Evolutionary conservation across 2,329 filamentous ascomycete genomes (phyloP).

Genomic region (Plenodomus biglobosus): DNA sequence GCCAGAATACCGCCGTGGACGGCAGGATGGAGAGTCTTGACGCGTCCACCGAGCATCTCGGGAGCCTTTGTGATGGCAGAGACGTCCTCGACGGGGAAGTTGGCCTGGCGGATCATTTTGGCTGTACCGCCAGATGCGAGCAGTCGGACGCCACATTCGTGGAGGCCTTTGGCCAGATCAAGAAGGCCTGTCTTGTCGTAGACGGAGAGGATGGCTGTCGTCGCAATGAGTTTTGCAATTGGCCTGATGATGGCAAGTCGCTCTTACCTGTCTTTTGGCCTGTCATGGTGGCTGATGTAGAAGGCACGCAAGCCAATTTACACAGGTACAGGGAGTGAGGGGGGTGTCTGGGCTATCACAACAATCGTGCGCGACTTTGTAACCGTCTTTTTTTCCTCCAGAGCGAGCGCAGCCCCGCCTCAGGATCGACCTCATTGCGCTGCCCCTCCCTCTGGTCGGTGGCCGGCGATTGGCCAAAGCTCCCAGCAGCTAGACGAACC

Average conservation of each 20-base stretch:
- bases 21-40: conserved; percentile 96
- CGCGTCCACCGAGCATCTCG: conserved; percentile 89
- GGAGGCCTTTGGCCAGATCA: conserved; percentile 44
- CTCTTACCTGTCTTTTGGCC: conserved; percentile 42
- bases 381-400: conserved; percentile 20
- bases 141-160: conserved; percentile 54
- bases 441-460: conserved; percentile 10
- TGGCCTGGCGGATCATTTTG: conserved; percentile 94
- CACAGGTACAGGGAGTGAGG: conserved; percentile 8
- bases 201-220: conserved; percentile 85
- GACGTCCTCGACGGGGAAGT: conserved; percentile 96
- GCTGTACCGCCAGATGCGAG: conserved; percentile 94
- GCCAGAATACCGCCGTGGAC: conserved; percentile 85
- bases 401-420: conserved; percentile 6
- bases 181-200: conserved; percentile 85
- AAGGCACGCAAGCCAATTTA: conserved; percentile 17
- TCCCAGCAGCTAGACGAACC: conserved; percentile 1
- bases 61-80: conserved; percentile 93
- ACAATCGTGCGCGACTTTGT: conserved; percentile 16
- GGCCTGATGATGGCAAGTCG: background rate
- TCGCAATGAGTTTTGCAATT: conserved; percentile 5
- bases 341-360: conserved; percentile 22
- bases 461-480: conserved; percentile 9
- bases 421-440: conserved; percentile 5
- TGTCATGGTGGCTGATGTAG: conserved; percentile 29